A percentile compares a stretch with the other conserved stretches of the same genome.
These are phyloP conservation scores for Fusarium nematophilum DNA, from an alignment of 2,329 filamentous ascomycete species.

Conservation along the genomic window DNA sequence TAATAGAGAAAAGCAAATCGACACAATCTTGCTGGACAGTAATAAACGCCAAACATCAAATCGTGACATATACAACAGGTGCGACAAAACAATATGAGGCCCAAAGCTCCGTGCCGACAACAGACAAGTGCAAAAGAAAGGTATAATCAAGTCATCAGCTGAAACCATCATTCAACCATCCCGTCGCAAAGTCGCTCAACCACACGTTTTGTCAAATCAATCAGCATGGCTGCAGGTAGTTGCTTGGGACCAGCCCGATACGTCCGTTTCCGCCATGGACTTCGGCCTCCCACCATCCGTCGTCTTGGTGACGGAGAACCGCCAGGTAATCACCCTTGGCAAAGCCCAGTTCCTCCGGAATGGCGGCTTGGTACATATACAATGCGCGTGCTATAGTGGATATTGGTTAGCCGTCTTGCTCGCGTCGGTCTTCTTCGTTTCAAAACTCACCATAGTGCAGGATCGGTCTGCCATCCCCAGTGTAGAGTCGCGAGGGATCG, in stretches of 20 bases:
- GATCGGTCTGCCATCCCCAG: conserved; percentile 86
- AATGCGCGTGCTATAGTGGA: conserved; percentile 79
- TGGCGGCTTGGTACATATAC: conserved; percentile 94
- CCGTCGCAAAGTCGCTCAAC: conserved; percentile 14
- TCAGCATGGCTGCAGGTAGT: conserved; percentile 70
- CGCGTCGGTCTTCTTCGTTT: not conserved
- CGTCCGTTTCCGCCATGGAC: conserved; percentile 75
- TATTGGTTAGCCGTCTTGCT: conserved; percentile 33
- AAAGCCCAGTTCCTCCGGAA: conserved; percentile 94
- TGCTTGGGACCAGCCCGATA: conserved; percentile 73
- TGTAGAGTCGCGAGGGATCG: conserved; percentile 84
- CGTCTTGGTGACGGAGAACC: conserved; percentile 90
- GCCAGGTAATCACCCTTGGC: conserved; percentile 91
- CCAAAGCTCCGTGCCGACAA: conserved; percentile 29
- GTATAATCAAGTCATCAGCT: conserved; percentile 26
- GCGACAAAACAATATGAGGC: conserved; percentile 7
- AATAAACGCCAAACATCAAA: conserved; percentile 24
- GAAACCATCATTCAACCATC: conserved; percentile 17
- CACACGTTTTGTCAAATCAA: conserved; percentile 17
- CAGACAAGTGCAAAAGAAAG: conserved; percentile 29
- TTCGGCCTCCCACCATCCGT: conserved; percentile 99
- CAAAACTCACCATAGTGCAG: conserved; percentile 87
- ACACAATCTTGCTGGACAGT: conserved; percentile 32
- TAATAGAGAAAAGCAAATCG: conserved; percentile 24
- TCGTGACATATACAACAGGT: conserved; percentile 26